Base-by-base conservation (phyloP, 306 rosid species). In the Delonix regia region DNA sequence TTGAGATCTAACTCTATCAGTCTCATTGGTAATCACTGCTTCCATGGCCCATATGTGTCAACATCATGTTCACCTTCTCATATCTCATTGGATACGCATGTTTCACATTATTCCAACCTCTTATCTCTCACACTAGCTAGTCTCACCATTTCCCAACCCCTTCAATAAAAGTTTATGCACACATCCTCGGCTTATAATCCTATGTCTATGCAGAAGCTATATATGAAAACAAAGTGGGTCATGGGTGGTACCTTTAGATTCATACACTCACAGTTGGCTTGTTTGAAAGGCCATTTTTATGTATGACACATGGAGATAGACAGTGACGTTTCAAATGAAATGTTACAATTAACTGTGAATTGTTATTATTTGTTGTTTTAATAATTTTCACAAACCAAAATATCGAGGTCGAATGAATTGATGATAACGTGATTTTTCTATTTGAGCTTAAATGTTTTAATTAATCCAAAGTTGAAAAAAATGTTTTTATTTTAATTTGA, bases 11-110 rank as follows among this genome's bases (percentile, higher is more conserved):
- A 41, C 78, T 81, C 88, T 82, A 73, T 61, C 73, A 59, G 86
- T 83, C 77, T 84, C 89, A 80, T 82, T 77, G 78, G 78, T 78
- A 86, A 81, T 86, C 84, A 81, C 78, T 72, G 53, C 42, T 33
- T 64, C 18, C 6, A 42, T 87, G 98, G 89, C 91, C 93, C 94
- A 64, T 88, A 47, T 19, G 92, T 81, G 90, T 93, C 97, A 77
- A 76, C 75, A 80, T 91, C 92, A 81, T 56, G 60, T 82, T 85
- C 47, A 82, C 68, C 89, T 78, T 78, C 56, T 51, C 87, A 78
- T 82, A 88, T 93, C 94, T 82, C 59, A 19, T 55, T 66, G 77
- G 98, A 93, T 93, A 82, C 89, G 86, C 90, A 80, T 87, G 93
- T 86, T 85, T 73, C 81, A 57, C 84, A 78, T 67, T 69, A 75